Evolutionary conservation across 176 grass and related monocot species (phyloP), one percentile per base, ranked within the genome.

Genomic region (Oryza nivara): DNA sequence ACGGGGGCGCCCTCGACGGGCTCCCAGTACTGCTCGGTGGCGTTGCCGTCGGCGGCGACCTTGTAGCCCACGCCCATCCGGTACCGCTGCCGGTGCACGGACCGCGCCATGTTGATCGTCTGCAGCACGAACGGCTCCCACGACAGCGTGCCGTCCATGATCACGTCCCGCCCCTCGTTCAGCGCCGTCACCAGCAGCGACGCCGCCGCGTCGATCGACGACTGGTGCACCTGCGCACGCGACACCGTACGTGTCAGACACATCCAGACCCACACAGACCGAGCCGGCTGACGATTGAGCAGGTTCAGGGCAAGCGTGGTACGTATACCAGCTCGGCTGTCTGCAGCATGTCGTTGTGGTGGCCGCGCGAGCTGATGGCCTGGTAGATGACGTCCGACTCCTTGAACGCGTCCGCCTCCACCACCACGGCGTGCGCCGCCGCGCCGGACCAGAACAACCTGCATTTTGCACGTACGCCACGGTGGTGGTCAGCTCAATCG

Each of bases 391-490:
- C 93, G 38, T 99, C 91, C 7, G 93, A 86, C 84, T 99, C 89
- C 83, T 99, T 99, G 78, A 99, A 99, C 34, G 91, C 91, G 67
- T 99, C 96, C 3, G 96, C 96, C 86, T 96, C 96, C 86, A 99
- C 96, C 46, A 94, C 90, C 63, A 99, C 91, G 9, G 96, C 90
- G 12, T 92, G 94, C 60, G 83, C 75, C 32, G 72, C 86, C 34
- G 93, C 96, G 26, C 72, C 90, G 0, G 52, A 86, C 96, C 96
- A 99, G 86, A 99, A 99, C 52, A 86, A 81, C 72, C 96, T 96
- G 78, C 67, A 83, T 46, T 43, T 71, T 25, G 56, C 36, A 47
- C 30, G 30, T 32, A 32, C 14, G 11, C 11, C 15, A 6, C n/a
- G n/a, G n/a, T 11, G 20, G 58, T 11, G 16, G 46, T 14, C 52